Evolutionary conservation across 768 basidiomycete species (phyloP), one percentile per base, ranked within the genome.

Genomic region (Phylloporus rhodoxanthus): DNA sequence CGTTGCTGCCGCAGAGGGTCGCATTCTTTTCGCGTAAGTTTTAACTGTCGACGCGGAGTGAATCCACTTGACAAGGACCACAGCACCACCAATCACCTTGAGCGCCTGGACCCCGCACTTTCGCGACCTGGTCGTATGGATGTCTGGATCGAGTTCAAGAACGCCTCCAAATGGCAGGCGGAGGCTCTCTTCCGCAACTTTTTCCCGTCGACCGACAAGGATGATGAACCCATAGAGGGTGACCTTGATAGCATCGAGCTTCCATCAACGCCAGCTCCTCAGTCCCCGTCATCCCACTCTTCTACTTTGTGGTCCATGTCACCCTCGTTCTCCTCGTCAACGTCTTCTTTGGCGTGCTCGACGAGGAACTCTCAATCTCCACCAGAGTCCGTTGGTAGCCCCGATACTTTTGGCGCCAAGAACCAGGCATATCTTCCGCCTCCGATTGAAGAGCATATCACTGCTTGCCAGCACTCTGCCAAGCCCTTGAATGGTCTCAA

Each of bases 91-190:
- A 94, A 94, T 67, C 91, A 94, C 61, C 73, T 92, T n/a, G 89
- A 93, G 59, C 80, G 85, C 29, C 78, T 95, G 1, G 92, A 95
- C 58, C 88, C 91, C 4, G 92, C 92, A 0, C 79, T 95, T 10
- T 87, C 84, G n/a, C 84, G 92, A 46, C 90, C 92, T 5, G 92
- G 92, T 15, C 85, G 87, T 25, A 88, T 90, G 86, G 92, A 94
- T 60, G 87, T 95, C 8, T 90, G 88, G 83, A 78, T 94, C 40
- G 87, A 91, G 66, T 94, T 94, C 74, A 87, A 84, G 73, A 84
- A 87, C 53, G 85, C 91, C 29, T 85, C 81, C 52, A 84, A 83
- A 56, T 84, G 83, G 79, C 90, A 93, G 63, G 88, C 88, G 1
- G 87, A 91, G 66, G 81, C 81, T 19, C 75, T 92, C 36, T 92